These are phyloP conservation scores for Ceratocystis colombiana DNA, from an alignment of 2,329 filamentous ascomycete species.

Conservation along the genomic window DNA sequence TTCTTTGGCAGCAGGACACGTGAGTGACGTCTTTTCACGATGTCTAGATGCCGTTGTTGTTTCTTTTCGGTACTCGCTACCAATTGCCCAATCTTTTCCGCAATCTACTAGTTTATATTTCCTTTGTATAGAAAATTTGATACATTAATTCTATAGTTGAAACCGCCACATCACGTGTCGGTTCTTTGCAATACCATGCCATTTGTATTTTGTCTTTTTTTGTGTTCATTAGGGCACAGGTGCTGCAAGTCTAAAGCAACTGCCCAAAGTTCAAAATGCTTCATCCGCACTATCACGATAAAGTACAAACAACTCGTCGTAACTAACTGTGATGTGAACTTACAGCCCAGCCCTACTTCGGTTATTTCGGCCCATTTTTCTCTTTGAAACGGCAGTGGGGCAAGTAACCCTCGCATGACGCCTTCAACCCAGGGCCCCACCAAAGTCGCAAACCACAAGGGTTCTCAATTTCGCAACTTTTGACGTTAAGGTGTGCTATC, in stretches of 20 bases:
- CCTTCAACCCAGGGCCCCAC: neutral
- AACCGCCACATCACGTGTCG: neutral
- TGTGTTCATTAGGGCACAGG: neutral
- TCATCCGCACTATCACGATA: neutral
- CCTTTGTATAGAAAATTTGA: constrained; percentile 13
- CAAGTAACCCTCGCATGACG: neutral
- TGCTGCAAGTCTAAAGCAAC: neutral
- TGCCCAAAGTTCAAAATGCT: neutral
- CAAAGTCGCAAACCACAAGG: neutral
- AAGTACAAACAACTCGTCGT: no score
- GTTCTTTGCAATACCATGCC: neutral
- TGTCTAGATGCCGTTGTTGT: neutral
- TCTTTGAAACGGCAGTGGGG: neutral
- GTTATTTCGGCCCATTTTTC: neutral
- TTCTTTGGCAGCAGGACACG: constrained; percentile 3
- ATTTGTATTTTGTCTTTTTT: neutral
- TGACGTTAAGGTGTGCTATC: neutral
- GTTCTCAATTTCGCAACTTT: constrained; percentile 14
- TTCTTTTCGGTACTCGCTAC: neutral
- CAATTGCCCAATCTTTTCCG: neutral
- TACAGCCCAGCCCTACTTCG: neutral
- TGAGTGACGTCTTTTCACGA: constrained; percentile 11
- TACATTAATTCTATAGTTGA: neutral
- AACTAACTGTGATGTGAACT: neutral
- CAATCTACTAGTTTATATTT: constrained; percentile 11